phyloP scores from a whole-genome alignment of 164 flowering plant genomes.

The Tinospora cordifolia region DNA sequence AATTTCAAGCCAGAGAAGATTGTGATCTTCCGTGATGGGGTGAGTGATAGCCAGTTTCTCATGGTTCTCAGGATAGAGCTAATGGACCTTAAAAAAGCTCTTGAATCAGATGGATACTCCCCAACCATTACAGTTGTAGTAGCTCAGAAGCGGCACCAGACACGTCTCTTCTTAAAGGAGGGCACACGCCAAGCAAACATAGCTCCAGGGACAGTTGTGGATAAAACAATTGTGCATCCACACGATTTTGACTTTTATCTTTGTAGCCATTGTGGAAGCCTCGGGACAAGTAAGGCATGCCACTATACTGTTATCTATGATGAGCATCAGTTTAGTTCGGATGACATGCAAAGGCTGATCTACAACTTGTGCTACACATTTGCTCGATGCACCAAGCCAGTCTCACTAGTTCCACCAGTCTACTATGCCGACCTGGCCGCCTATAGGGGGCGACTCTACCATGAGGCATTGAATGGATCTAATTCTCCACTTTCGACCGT shows the following conservation, averaged over 20 bases:
- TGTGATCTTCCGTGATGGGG: conserved; percentile 78
- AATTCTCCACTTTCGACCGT: conserved; percentile 17
- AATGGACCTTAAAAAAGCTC: conserved; percentile 31
- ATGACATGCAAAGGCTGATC: conserved; percentile 55
- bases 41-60: conserved; percentile 69
- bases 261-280: conserved; percentile 57
- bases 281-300: conserved; percentile 84
- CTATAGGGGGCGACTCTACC: conserved; percentile 55
- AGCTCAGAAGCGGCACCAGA: conserved; percentile 71
- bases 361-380: conserved; percentile 70
- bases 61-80: conserved; percentile 77
- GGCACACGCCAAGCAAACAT: conserved; percentile 34
- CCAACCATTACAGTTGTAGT: conserved; percentile 63
- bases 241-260: conserved; percentile 69
- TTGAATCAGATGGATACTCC: conserved; percentile 25
- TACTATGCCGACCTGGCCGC: conserved; percentile 79
- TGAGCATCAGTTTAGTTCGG: conserved; percentile 55
- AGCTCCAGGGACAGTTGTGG: conserved; percentile 79
- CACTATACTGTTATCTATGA: conserved; percentile 69
- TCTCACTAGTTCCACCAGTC: conserved; percentile 73
- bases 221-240: conserved; percentile 48
- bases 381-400: conserved; percentile 77
- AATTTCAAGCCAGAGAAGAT: conserved; percentile 43
- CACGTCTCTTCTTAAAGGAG: conserved; percentile 47
- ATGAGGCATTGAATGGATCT: conserved; percentile 35